Conservation (phyloP, 257 asterid genomes). For the Apocynum venetum region DNA sequence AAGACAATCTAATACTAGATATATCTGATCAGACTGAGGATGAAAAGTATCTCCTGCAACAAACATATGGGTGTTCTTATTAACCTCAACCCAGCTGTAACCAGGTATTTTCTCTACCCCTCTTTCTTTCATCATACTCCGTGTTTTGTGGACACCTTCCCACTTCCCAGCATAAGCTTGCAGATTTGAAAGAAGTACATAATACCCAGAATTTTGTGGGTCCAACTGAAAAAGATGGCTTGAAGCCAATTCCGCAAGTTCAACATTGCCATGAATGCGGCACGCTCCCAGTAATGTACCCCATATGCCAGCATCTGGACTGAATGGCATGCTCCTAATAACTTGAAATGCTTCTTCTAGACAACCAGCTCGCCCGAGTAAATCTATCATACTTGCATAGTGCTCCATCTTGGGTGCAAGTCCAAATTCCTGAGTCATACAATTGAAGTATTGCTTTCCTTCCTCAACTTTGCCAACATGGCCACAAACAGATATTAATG, state of each 20-base stretch:
- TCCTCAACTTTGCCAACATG: slow-evolving; percentile 76
- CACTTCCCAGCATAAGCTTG: slow-evolving; percentile 71
- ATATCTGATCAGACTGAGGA: slow-evolving; percentile 52
- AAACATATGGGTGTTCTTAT: slow-evolving; percentile 59
- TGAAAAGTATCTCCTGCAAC: slow-evolving; percentile 72
- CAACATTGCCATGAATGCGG: slow-evolving; percentile 63
- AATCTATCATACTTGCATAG: slow-evolving; percentile 78
- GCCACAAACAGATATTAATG: slow-evolving; percentile 71
- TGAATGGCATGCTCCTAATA: slow-evolving; percentile 57
- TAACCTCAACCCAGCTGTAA: slow-evolving; percentile 75
- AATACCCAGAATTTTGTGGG: slow-evolving; percentile 88
- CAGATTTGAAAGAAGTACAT: slow-evolving; percentile 64
- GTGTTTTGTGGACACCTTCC: slow-evolving; percentile 54
- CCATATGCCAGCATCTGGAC: slow-evolving; percentile 89
- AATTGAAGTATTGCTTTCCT: slow-evolving; percentile 50
- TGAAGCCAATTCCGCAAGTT: slow-evolving; percentile 81
- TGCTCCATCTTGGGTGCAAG: slow-evolving; percentile 68
- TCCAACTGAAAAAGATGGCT: slow-evolving; percentile 52
- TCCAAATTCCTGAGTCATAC: slow-evolving; percentile 48
- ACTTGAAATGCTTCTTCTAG: slow-evolving; percentile 50
- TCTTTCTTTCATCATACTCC: slow-evolving; percentile 63
- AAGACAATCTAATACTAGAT: slow-evolving; percentile 46
- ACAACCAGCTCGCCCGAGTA: slow-evolving; percentile 68
- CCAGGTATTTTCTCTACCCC: slow-evolving; percentile 80
- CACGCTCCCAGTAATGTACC: slow-evolving; percentile 83